Evolutionary conservation across 495 filamentous ascomycete species (phyloP).

Genomic region (Aspergillus kassunensis): DNA sequence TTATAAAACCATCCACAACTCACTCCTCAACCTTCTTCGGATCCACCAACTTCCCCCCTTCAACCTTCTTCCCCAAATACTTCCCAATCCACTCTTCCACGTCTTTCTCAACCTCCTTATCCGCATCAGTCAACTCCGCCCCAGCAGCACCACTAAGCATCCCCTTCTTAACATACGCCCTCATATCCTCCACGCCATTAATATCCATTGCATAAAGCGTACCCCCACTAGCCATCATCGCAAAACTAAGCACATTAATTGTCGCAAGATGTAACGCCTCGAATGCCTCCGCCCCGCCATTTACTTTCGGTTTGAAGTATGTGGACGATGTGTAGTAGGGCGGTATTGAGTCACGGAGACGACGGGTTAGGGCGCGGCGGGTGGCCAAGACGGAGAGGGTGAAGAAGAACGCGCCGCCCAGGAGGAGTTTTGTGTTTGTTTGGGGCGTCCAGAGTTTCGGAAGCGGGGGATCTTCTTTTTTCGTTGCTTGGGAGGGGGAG

Average conservation of each 20-base stretch:
- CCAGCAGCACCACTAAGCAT: constrained; percentile 29
- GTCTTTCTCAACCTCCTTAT: constrained; percentile 59
- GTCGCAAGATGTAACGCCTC: constrained; percentile 82
- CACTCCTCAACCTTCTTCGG: constrained; percentile 16
- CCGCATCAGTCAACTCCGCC: constrained; percentile 31
- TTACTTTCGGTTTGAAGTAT: constrained; percentile 40
- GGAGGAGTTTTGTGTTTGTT: constrained; percentile 52
- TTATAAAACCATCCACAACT: not conserved
- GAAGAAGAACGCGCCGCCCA: constrained; percentile 70
- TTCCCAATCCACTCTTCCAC: constrained; percentile 68
- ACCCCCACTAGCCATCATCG: constrained; percentile 65
- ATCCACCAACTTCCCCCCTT: constrained; percentile 33
- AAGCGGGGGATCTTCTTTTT: constrained; percentile 9
- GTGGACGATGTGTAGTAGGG: constrained; percentile 61
- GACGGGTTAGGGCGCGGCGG: constrained; percentile 58
- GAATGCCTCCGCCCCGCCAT: constrained; percentile 61
- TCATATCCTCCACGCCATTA: constrained; percentile 64
- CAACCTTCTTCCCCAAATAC: constrained; percentile 54
- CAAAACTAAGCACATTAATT: constrained; percentile 67
- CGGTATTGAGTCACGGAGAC: constrained; percentile 51
- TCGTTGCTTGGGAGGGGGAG: constrained; percentile 3
- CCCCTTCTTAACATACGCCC: constrained; percentile 47
- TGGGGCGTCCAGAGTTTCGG: constrained; percentile 18
- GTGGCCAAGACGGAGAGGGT: constrained; percentile 64
- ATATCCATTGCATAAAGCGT: constrained; percentile 68